A percentile compares a stretch with the other conserved stretches of the same genome.
phyloP scores from a whole-genome alignment of 371 early-diverging fungal species.

The Lichtheimia ornata region DNA sequence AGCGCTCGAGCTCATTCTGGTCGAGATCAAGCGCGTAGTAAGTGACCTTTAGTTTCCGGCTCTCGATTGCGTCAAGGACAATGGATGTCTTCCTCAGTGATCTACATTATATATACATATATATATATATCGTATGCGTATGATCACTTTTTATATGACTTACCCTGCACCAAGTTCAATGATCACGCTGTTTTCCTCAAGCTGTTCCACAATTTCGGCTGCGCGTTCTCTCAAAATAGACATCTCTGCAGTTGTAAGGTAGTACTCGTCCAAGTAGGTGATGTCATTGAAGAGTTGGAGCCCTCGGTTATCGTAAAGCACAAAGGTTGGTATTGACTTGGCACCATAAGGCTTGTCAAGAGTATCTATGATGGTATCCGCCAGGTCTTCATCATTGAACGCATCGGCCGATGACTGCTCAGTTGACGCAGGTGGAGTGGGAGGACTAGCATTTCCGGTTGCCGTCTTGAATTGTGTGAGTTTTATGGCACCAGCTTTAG shows the following conservation, averaged over 20 bases:
- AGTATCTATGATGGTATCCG: conserved; percentile 48
- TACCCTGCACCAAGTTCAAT: conserved; percentile 90
- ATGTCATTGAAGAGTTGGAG: conserved; percentile 87
- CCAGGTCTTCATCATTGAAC: conserved; percentile 41
- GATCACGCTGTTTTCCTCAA: conserved; percentile 68
- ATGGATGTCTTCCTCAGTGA: conserved; percentile 87
- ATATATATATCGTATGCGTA: background rate
- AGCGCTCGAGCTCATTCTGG: conserved; percentile 72
- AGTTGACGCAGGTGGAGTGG: conserved; percentile 35
- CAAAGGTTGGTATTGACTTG: conserved; percentile 69
- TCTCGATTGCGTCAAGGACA: conserved; percentile 74
- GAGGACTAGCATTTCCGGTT: conserved; percentile 7
- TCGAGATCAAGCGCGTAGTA: conserved; percentile 95
- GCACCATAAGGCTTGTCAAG: conserved; percentile 32
- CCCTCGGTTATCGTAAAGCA: conserved; percentile 84
- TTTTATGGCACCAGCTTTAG: conserved; percentile 5
- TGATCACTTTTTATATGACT: conserved; percentile 6
- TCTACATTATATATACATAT: conserved; percentile 29
- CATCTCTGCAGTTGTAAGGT: conserved; percentile 83
- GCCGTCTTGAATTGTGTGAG: conserved; percentile 4
- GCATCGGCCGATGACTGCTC: conserved; percentile 35
- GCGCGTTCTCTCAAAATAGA: conserved; percentile 68
- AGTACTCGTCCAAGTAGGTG: conserved; percentile 85
- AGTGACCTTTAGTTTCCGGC: conserved; percentile 59
- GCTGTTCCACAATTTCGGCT: conserved; percentile 63